Conservation (phyloP, 371 early-diverging fungal species). For the Mucor sp. region DNA sequence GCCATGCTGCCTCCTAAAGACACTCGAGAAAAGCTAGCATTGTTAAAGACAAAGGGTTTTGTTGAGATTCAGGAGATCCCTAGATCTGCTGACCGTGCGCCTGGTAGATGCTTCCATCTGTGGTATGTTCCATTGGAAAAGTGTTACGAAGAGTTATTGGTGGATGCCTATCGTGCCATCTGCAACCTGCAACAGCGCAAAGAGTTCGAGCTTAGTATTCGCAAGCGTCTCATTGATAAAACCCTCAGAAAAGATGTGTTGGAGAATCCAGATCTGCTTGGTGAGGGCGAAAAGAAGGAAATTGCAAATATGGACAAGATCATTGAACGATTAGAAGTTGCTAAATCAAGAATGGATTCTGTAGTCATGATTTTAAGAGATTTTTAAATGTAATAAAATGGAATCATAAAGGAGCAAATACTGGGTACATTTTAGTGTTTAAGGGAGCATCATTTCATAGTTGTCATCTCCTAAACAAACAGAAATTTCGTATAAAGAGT, state of each 20-base stretch:
- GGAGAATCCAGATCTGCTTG: constrained; percentile 59
- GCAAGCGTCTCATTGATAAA: constrained; percentile 73
- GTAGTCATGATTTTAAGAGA: constrained; percentile 74
- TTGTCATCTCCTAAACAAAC: not conserved
- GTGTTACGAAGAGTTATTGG: constrained; percentile 62
- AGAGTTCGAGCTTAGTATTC: constrained; percentile 57
- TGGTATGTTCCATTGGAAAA: constrained; percentile 75
- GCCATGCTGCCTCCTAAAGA: constrained; percentile 79
- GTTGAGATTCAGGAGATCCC: constrained; percentile 91
- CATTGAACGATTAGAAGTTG: constrained; percentile 58
- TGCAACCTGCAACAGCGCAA: constrained; percentile 73
- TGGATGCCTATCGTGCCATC: constrained; percentile 66
- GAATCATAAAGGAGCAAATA: not conserved
- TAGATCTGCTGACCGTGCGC: constrained; percentile 83
- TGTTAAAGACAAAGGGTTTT: constrained; percentile 68
- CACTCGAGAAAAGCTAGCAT: constrained; percentile 71
- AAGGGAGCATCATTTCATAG: not conserved
- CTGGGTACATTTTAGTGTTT: not conserved
- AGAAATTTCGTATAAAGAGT: not conserved
- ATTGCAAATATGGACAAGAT: constrained; percentile 53
- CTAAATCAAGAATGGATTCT: constrained; percentile 65
- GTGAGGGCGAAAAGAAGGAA: constrained; percentile 60
- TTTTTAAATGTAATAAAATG: constrained; percentile 40
- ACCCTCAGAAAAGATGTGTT: constrained; percentile 75
- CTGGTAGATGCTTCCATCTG: constrained; percentile 82